Evolutionary conservation across 805 yeast genomes (phyloP), one percentile per base, ranked within the genome.

Genomic region (Brettanomyces anomalus): DNA sequence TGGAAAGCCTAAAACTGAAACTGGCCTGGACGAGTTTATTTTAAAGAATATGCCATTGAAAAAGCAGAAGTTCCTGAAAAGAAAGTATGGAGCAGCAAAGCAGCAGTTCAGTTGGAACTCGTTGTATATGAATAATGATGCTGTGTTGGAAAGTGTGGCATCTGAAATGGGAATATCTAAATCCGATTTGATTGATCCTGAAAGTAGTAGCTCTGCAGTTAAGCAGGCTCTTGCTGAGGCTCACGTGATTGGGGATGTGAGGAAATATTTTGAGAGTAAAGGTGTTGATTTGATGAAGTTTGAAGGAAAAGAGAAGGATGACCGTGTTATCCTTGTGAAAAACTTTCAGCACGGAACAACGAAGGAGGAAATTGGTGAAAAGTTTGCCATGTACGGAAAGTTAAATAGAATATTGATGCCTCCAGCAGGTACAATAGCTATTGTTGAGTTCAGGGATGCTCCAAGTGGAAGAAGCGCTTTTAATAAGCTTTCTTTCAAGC

Each of bases 191-290:
- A 75, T 93, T 47, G 94, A 93, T 60, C 90, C 96, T 1, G 84
- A 86, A 52, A 85, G 80, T 49, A 74, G 95, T 6, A 79, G 72
- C 46, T 83, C 95, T 41, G 97, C 96, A 1, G 97, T 93, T 13
- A 86, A 89, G 58, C 97, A 89, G 63, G 97, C 98, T 0, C 72
- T 93, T 49, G 97, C 98, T 0, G 98, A 93, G 66, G 94, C 97
- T 2, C 93, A 88, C 56, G 96, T 89, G 15, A 81, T 93, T 55
- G 93, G 89, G 37, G 93, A 83, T 61, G 95, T 93, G 11, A 76
- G 96, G 56, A 77, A 77, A 52, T 93, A 79, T 63, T 93, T 93
- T 61, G 95, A 87, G 60, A 63, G 68, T 19, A 81, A 81, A 57
- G 95, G 95, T 31, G 85, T 93, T 36, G 96, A 90, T 66, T 66